These are phyloP conservation scores for Aegilops umbellulata DNA, from an alignment of 176 grass and related monocot genomes.

Conservation along the genomic window DNA sequence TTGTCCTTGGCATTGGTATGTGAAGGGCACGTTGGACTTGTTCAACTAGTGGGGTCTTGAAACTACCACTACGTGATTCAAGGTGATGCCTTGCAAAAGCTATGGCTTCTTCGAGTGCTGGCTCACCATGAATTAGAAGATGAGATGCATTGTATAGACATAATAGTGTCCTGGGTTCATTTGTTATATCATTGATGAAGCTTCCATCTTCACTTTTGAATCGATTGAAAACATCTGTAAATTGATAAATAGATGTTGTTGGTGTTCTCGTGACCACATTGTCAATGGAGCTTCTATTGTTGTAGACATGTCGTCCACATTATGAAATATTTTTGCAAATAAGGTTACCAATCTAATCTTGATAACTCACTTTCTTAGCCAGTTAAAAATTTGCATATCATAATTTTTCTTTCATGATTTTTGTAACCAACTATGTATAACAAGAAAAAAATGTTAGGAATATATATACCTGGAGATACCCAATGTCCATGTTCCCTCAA, in stretches of 20 bases:
- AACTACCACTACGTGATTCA: neutral
- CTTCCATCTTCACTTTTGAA: conserved; percentile 14
- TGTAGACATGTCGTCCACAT: neutral
- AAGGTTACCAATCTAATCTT: neutral
- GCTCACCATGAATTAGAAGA: neutral
- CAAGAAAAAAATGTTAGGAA: neutral
- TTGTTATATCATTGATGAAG: neutral
- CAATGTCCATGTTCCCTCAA: conserved; percentile 27
- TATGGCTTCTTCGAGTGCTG: neutral
- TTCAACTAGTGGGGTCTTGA: neutral
- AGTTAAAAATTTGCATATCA: no score
- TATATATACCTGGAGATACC: conserved; percentile 23
- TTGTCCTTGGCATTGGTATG: conserved; percentile 7
- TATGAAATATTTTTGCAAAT: neutral
- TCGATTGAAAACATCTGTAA: conserved; percentile 24
- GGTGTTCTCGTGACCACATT: neutral
- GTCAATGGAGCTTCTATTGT: neutral
- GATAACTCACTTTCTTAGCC: neutral
- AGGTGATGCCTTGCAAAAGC: neutral
- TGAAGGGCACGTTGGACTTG: conserved; percentile 24
- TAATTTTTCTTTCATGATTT: no score
- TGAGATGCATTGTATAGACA: no score
- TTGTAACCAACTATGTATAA: no score
- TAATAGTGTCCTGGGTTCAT: no score
- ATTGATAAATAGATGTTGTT: neutral